Evolutionary conservation across 75 land plant species (phyloP).

Genomic region (Selaginella moellendorffii): DNA sequence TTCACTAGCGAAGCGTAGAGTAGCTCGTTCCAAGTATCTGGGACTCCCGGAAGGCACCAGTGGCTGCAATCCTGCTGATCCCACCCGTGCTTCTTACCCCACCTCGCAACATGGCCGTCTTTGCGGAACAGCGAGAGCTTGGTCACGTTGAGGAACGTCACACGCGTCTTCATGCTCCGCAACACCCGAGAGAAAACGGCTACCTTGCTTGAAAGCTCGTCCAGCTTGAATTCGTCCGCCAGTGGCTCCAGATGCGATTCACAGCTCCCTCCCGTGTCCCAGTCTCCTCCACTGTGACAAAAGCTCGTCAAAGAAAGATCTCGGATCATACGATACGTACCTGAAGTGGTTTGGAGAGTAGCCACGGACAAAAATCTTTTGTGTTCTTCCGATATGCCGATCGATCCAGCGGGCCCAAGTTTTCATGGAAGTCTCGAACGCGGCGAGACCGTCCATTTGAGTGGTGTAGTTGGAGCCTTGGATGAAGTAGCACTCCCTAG

Average conservation of each 20-base stretch:
- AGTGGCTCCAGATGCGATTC: slow-evolving; percentile 37
- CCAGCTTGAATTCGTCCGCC: slow-evolving; percentile 36
- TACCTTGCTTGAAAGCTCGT: slow-evolving; percentile 20
- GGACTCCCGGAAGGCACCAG: slow-evolving; percentile 83
- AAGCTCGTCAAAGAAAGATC: background rate
- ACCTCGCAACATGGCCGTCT: slow-evolving; percentile 56
- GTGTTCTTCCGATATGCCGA: background rate
- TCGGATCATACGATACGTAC: background rate
- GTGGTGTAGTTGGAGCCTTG: background rate
- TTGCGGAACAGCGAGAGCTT: slow-evolving; percentile 61
- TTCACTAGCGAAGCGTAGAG: slow-evolving; percentile 39
- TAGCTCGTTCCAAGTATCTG: slow-evolving; percentile 77
- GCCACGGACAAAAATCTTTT: background rate
- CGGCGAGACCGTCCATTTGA: slow-evolving; percentile 13
- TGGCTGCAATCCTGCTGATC: slow-evolving; percentile 63
- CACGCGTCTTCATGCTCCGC: slow-evolving; percentile 34
- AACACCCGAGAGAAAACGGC: slow-evolving; percentile 16
- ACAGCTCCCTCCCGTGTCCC: slow-evolving; percentile 21
- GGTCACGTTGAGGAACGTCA: slow-evolving; percentile 56
- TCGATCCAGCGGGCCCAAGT: slow-evolving; percentile 16
- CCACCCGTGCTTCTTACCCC: background rate
- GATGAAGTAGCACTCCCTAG: background rate
- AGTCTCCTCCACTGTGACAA: slow-evolving; percentile 30
- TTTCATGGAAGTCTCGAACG: slow-evolving; percentile 50
- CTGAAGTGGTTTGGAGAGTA: background rate